Evolutionary conservation across 2,329 filamentous ascomycete genomes (phyloP).

Genomic region (Biscogniauxia marginata): DNA sequence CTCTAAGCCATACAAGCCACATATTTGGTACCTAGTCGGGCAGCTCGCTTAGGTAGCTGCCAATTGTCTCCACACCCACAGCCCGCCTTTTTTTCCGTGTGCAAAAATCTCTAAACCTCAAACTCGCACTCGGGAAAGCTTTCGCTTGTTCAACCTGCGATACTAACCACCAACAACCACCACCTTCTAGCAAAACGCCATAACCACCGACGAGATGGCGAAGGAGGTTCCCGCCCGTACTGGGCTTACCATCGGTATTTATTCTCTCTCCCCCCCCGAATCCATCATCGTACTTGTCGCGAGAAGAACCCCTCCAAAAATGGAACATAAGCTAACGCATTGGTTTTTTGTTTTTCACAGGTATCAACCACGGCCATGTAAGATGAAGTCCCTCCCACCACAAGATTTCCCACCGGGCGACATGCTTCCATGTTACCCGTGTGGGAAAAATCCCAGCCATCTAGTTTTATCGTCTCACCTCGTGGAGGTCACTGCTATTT

Average conservation of each 20-base stretch:
- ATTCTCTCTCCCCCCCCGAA: slow-evolving; percentile 22
- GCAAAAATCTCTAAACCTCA: slow-evolving; percentile 19
- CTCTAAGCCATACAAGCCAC: background rate
- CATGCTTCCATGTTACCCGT: too few species aligned
- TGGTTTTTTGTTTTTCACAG: background rate
- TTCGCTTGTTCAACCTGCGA: slow-evolving; percentile 16
- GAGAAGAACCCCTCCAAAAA: background rate
- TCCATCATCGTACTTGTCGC: background rate
- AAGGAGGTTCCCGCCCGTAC: slow-evolving; percentile 57
- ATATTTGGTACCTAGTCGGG: background rate
- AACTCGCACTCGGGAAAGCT: slow-evolving; percentile 2
- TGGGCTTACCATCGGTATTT: slow-evolving; percentile 56
- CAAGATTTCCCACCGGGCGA: too few species aligned
- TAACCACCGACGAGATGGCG: slow-evolving; percentile 45
- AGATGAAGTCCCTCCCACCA: slow-evolving; percentile 33
- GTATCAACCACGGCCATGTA: slow-evolving; percentile 62
- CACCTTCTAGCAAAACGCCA: slow-evolving; percentile 30
- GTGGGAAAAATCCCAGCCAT: slow-evolving; percentile 9
- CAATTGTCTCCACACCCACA: background rate
- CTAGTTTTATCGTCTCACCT: slow-evolving; percentile 59
- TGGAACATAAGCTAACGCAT: background rate
- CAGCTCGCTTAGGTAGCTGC: background rate
- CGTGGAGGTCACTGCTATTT: slow-evolving; percentile 67
- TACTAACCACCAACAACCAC: slow-evolving; percentile 31
- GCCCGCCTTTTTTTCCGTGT: background rate